Conservation (phyloP, 192 early-diverging fungal genomes). For the Chytriomyces sp. region DNA sequence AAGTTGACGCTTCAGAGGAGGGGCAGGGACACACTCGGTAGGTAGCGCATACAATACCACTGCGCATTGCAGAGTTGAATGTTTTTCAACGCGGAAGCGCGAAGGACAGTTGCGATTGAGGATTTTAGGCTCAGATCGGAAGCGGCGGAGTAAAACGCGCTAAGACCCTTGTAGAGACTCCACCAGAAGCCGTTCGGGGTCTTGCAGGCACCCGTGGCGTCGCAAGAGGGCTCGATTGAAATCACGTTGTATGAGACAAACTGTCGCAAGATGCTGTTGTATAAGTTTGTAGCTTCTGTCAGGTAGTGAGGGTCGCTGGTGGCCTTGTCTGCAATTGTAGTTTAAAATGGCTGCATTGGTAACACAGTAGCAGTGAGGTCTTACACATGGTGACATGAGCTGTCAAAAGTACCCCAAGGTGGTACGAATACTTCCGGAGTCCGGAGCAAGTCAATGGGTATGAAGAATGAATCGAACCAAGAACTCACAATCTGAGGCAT, state of each 20-base stretch:
- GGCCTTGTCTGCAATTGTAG: too few species aligned
- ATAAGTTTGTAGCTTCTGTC: conserved; percentile 1
- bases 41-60: not conserved
- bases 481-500: not conserved
- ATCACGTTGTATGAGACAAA: not conserved
- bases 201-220: not conserved
- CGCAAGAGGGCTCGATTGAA: not conserved
- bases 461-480: too few species aligned
- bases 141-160: not conserved
- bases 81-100: not conserved
- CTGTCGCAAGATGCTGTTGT: not conserved
- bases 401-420: conserved; percentile 24
- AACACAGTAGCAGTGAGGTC: too few species aligned
- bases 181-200: not conserved
- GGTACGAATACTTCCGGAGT: conserved; percentile 27
- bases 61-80: not conserved
- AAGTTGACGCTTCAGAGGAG: too few species aligned
- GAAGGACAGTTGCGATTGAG: not conserved
- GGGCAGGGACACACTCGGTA: too few species aligned
- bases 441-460: too few species aligned
- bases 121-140: not conserved
- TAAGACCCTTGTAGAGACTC: not conserved
- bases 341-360: too few species aligned
- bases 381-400: conserved; percentile 28
- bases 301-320: conserved; percentile 19